Percentiles rank a stretch among this genome's conserved stretches.
Evolutionary conservation across 1,284 basidiomycete species (phyloP).

Genomic region (Boletus calvinii): DNA sequence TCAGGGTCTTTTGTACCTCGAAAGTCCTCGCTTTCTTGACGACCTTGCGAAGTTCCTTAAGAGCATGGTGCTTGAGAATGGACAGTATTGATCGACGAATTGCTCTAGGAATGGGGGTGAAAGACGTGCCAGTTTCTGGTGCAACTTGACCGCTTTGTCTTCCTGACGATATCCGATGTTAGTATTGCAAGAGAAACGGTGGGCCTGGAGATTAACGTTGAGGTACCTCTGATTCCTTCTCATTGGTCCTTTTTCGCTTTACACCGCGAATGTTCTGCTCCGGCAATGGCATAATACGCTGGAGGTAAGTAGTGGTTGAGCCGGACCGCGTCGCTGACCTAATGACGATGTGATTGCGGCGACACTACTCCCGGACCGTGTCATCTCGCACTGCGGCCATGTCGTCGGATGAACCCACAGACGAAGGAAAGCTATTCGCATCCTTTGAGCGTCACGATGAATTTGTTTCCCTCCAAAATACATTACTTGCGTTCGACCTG

Average conservation of each 20-base stretch:
- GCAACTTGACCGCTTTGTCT: slow-evolving; percentile 17
- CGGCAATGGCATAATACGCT: slow-evolving; percentile 11
- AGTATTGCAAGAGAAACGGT: background rate
- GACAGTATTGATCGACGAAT: slow-evolving; percentile 13
- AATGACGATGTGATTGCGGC: slow-evolving; percentile 2
- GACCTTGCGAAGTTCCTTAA: slow-evolving; percentile 66
- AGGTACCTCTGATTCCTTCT: slow-evolving; percentile 19
- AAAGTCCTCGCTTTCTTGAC: slow-evolving; percentile 82
- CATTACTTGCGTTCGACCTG: slow-evolving; percentile 53
- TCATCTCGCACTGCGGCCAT: background rate
- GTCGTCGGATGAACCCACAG: slow-evolving; percentile 34
- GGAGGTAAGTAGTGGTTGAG: background rate
- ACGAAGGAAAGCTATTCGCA: slow-evolving; percentile 47
- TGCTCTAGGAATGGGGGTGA: slow-evolving; percentile 11
- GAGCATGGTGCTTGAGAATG: slow-evolving; percentile 58
- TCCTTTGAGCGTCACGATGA: slow-evolving; percentile 64
- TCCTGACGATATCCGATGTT: slow-evolving; percentile 15
- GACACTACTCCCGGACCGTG: no score
- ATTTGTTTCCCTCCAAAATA: slow-evolving; percentile 52
- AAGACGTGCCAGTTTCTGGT: slow-evolving; percentile 45
- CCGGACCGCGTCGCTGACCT: slow-evolving; percentile 22
- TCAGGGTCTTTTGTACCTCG: slow-evolving; percentile 82
- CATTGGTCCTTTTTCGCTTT: slow-evolving; percentile 24
- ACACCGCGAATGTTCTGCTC: slow-evolving; percentile 8
- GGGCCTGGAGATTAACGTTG: background rate